Evolutionary conservation across 2,329 filamentous ascomycete species (phyloP).

Genomic region (Truncatella angustata): DNA sequence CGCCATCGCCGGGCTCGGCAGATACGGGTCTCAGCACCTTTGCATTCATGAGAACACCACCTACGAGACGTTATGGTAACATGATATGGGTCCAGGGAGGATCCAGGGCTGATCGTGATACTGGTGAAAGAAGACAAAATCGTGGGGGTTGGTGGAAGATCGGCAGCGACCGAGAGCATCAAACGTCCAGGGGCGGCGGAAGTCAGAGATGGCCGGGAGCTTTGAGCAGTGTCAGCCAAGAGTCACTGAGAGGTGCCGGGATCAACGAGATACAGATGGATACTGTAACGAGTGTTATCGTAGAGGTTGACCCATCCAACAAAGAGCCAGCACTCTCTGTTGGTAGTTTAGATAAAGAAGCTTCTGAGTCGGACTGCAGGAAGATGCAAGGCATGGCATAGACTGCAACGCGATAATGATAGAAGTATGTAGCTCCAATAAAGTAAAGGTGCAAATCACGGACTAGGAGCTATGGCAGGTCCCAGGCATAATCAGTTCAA

Average conservation of each 20-base stretch:
- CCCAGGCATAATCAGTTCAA: too few relatives aligned
- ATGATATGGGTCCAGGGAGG: constrained; percentile 29
- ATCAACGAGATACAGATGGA: constrained; percentile 26
- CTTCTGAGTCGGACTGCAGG: too few relatives aligned
- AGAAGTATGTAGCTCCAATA: too few relatives aligned
- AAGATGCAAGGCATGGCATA: too few relatives aligned
- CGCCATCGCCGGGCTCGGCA: not conserved
- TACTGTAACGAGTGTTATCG: constrained; percentile 25
- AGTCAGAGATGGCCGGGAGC: not conserved
- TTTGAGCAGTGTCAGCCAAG: constrained; percentile 20
- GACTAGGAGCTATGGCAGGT: too few relatives aligned
- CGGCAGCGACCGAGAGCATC: constrained; percentile 9
- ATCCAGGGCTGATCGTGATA: not conserved
- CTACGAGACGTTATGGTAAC: constrained; percentile 25
- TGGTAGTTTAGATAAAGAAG: not conserved
- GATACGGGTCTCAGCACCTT: constrained; percentile 7
- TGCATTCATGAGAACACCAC: constrained; percentile 26
- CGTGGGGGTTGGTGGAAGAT: constrained; percentile 15
- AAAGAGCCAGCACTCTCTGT: not conserved
- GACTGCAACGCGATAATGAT: too few relatives aligned
- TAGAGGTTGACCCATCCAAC: constrained; percentile 18
- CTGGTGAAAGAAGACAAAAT: not conserved
- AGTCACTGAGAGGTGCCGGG: constrained; percentile 17
- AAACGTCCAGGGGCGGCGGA: not conserved
- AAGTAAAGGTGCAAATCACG: too few relatives aligned